phyloP scores from a whole-genome alignment of 2,329 filamentous ascomycete species.

The Chaetomium sp. region DNA sequence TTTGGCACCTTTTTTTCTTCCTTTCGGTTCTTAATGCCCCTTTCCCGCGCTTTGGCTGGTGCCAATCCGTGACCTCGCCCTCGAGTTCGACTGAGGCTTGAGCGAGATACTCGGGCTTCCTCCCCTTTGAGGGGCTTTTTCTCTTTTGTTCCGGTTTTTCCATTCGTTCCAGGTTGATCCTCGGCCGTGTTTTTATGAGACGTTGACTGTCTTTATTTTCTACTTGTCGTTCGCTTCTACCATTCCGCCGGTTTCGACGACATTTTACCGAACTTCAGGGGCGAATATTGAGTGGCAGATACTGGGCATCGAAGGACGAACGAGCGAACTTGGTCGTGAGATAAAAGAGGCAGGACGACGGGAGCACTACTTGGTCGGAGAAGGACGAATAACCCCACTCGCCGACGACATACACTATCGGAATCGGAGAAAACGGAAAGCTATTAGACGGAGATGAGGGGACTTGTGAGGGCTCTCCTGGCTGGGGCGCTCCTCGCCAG shows the following conservation, averaged over 20 bases:
- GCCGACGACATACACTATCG: background rate
- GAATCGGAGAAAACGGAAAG: background rate
- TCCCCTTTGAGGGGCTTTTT: constrained; percentile 33
- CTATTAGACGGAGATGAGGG: constrained; percentile 15
- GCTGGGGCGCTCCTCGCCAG: constrained; percentile 30
- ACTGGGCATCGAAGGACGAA: constrained; percentile 12
- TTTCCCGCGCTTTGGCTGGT: constrained; percentile 24
- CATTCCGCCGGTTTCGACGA: constrained; percentile 32
- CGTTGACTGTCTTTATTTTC: constrained; percentile 35
- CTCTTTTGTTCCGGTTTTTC: constrained; percentile 38
- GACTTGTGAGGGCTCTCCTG: constrained; percentile 25
- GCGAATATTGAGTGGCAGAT: background rate
- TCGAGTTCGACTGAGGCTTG: constrained; percentile 15
- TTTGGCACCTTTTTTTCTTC: constrained; percentile 18
- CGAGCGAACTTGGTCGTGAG: background rate
- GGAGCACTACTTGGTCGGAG: background rate
- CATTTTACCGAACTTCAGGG: constrained; percentile 7
- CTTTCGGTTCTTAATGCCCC: constrained; percentile 6
- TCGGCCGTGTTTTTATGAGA: constrained; percentile 48
- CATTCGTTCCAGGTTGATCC: constrained; percentile 62
- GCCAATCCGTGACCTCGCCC: constrained; percentile 22
- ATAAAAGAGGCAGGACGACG: background rate
- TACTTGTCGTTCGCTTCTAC: constrained; percentile 26
- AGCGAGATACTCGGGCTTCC: constrained; percentile 14
- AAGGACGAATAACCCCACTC: background rate